Conservation (phyloP, 768 basidiomycete genomes). For the Leucocoprinus leucothites region DNA sequence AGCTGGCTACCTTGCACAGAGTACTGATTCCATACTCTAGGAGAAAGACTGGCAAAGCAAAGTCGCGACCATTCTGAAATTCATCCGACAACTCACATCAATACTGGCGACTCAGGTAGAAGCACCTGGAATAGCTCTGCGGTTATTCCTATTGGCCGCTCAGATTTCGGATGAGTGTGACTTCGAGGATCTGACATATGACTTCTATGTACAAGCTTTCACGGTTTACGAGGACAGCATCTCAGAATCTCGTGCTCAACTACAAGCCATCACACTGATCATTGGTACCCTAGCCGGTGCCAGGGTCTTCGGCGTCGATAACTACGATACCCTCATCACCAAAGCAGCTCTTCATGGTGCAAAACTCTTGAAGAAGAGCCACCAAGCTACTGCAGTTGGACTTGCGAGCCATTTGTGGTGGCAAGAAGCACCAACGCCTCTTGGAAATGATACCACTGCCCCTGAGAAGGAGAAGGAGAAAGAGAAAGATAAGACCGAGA, state of each 20-base stretch:
- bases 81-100: conserved; percentile 89
- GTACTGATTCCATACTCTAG: conserved; percentile 33
- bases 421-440: conserved; percentile 63
- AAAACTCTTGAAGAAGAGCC: conserved; percentile 96
- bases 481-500: conserved; percentile 25
- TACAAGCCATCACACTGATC: conserved; percentile 96
- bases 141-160: conserved; percentile 92
- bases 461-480: conserved; percentile 28
- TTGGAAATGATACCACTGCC: conserved; percentile 31
- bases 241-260: conserved; percentile 90
- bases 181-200: conserved; percentile 95
- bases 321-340: conserved; percentile 96
- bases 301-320: conserved; percentile 89
- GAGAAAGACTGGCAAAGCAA: conserved; percentile 86
- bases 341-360: conserved; percentile 98
- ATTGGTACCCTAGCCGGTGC: conserved; percentile 89
- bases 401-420: conserved; percentile 98
- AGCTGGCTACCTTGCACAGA: background rate
- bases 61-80: conserved; percentile 88
- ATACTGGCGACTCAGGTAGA: conserved; percentile 94
- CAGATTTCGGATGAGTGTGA: conserved; percentile 94
- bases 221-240: conserved; percentile 98
- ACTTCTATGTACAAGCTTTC: conserved; percentile 97
- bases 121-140: conserved; percentile 86
- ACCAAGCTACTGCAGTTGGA: conserved; percentile 93